Evolutionary conservation across 1,284 basidiomycete genomes (phyloP), one percentile per base, ranked within the genome.

Genomic region (Lentinula novae-zelandiae): DNA sequence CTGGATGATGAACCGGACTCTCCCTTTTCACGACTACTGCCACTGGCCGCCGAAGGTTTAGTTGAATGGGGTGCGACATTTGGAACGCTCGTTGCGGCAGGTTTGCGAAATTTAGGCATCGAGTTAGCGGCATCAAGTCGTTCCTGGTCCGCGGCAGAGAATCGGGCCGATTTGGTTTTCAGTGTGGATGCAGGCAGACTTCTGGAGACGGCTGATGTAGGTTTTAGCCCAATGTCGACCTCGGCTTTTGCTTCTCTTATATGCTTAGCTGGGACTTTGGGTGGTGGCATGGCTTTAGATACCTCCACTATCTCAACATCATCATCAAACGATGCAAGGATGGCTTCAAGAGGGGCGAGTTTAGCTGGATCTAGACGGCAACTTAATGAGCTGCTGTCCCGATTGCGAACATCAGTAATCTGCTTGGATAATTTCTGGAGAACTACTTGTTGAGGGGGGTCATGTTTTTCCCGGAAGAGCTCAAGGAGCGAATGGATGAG

Each of bases 401-500:
- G 76, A 61, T 76, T 80, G 36, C 81, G 79, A 15, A 83, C 81
- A 64, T 80, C 79, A n/a, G 82, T 78, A 46, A 90, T 76, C 59
- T 85, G 80, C 64, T 81, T 85, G 56, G 77, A 77, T 55, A 92
- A 73, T 65, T 87, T 88, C 57, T 75, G 72, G 33, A 89, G 68
- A 1, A 78, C 79, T 20, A 73, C 75, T 20, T 79, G 71, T 2
- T 78, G 75, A 1, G 88, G 90, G 2, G 72, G 75, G 8, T 84
- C 75, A 12, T 78, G 73, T 3, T 81, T 81, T 53, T 83, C 80
- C 53, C 78, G 78, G 72, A 93, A 91, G 63, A 87, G 83, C 33
- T 84, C 81, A 51, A 96, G 77, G 38, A 96, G 78, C 8, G 87
- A 85, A 68, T 91, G 88, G 51, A 96, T 75, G 7, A 97, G 78